Evolutionary conservation across 1,284 basidiomycete genomes (phyloP).

Genomic region (Porodaedalea pini): DNA sequence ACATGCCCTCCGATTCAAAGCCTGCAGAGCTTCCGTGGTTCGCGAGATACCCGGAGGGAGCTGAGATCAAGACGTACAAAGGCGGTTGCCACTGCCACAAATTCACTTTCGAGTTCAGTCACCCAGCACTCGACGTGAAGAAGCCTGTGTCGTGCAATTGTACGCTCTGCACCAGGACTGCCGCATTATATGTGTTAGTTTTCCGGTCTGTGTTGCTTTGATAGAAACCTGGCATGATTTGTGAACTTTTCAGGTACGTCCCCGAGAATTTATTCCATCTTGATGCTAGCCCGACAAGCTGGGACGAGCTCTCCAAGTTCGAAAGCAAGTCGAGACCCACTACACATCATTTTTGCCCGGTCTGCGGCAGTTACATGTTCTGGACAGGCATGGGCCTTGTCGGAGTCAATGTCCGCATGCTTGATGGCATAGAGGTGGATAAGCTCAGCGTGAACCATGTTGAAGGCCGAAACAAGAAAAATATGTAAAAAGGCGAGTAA

Average conservation of each 20-base stretch:
- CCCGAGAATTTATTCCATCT: slow-evolving; percentile 2
- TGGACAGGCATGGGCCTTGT: neutral
- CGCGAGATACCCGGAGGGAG: neutral
- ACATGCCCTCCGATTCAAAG: neutral
- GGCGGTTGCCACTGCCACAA: slow-evolving; percentile 20
- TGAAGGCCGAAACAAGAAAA: neutral
- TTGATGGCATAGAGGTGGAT: slow-evolving; percentile 11
- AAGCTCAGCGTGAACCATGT: neutral
- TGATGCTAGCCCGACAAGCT: neutral
- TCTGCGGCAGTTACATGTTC: slow-evolving; percentile 3
- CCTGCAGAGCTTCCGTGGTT: neutral
- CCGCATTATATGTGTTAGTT: slow-evolving; percentile 18
- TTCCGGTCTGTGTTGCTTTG: neutral
- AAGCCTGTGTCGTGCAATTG: slow-evolving; percentile 21
- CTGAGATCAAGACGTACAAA: neutral
- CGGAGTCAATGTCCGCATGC: neutral
- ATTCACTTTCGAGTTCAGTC: slow-evolving; percentile 19
- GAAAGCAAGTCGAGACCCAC: neutral
- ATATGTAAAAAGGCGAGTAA: too few relatives aligned
- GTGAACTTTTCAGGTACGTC: neutral
- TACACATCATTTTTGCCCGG: slow-evolving; percentile 2
- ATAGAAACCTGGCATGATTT: neutral
- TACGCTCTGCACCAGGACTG: slow-evolving; percentile 19
- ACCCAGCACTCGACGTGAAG: slow-evolving; percentile 15
- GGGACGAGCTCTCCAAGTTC: neutral